Evolutionary conservation across 2,329 filamentous ascomycete genomes (phyloP), one percentile per base, ranked within the genome.

Genomic region (Bretziella fagacearum): DNA sequence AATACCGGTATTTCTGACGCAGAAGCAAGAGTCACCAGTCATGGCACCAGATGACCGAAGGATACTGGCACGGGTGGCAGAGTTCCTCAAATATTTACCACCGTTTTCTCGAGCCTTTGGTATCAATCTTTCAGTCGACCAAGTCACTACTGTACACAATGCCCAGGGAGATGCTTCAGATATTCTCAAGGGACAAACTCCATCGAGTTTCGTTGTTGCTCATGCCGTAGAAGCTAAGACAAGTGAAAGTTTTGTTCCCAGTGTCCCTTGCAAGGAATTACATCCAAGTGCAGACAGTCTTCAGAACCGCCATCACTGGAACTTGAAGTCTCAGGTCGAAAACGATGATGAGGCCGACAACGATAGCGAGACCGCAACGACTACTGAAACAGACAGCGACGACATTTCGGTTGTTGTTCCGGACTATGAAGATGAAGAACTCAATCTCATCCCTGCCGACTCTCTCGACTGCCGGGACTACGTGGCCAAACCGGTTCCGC

Each of bases 171-270:
- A 49, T 42, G 47, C 43, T 20, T 10, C 26, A 15, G 47, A 49
- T 33, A 23, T 49, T 25, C n/a, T 47, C 4, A 22, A 23, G 17
- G 48, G 48, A 1, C 25, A 44, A 30, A 32, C 26, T 18, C 48
- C 48, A 15, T 44, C 37, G 13, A 50, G 48, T 35, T 44, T 47
- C 10, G 45, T 47, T n/a, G 39, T 43, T 13, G 22, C 45, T 8
- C n/a, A 40, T 13, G 44, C 25, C n/a, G 35, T 50, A 2, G 32
- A 30, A 18, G 40, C 32, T 2, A 39, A 33, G 11, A 33, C 18
- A 5, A 44, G 44, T 35, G 15, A 26, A 2, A 27, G 27, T 33
- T 50, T 44, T 27, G 27, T 50, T 22, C 48, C 48, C n/a, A 25
- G 27, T 7, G 37, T 46, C 11, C 48, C 48, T 10, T 15, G 36